These are phyloP conservation scores for Alternaria sp. DNA, from an alignment of 2,329 filamentous ascomycete species.

Conservation along the genomic window DNA sequence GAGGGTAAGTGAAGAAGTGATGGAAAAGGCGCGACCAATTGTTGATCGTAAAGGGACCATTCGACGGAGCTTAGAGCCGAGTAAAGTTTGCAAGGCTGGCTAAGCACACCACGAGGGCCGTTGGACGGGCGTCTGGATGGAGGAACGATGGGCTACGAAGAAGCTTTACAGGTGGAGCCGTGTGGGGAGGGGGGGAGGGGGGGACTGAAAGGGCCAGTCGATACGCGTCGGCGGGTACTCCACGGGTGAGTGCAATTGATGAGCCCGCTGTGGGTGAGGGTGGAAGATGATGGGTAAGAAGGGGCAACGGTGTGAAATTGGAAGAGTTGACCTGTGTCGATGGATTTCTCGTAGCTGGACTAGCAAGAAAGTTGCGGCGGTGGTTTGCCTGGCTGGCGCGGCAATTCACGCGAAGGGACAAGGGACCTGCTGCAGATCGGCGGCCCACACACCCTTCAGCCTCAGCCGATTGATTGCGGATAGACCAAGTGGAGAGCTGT, in stretches of 20 bases:
- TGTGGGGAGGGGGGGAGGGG: constrained; percentile 27
- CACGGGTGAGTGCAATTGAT: constrained; percentile 31
- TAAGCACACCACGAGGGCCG: constrained; percentile 36
- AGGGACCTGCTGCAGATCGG: constrained; percentile 49
- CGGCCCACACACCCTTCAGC: constrained; percentile 48
- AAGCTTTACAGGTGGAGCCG: constrained; percentile 47
- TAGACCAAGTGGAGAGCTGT: constrained; percentile 46
- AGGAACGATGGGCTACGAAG: constrained; percentile 40
- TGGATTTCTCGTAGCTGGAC: constrained; percentile 24
- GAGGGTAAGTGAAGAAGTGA: constrained; percentile 24
- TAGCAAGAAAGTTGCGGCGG: constrained; percentile 25
- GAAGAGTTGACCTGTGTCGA: constrained; percentile 28
- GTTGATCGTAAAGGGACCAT: constrained; percentile 41
- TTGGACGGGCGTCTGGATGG: constrained; percentile 36
- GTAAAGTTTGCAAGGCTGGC: constrained; percentile 37
- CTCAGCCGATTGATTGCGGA: constrained; percentile 48
- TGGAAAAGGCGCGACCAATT: constrained; percentile 46
- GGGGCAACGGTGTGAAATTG: constrained; percentile 27
- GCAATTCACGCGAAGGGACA: constrained; percentile 45
- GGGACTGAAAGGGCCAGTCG: constrained; percentile 38
- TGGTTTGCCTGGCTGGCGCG: constrained; percentile 44
- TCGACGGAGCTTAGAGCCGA: constrained; percentile 40
- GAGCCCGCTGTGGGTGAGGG: constrained; percentile 31
- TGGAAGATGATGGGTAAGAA: constrained; percentile 17
- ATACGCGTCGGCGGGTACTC: constrained; percentile 36